phyloP scores from a whole-genome alignment of 768 basidiomycete genomes.

The Leccinum truebloodii region DNA sequence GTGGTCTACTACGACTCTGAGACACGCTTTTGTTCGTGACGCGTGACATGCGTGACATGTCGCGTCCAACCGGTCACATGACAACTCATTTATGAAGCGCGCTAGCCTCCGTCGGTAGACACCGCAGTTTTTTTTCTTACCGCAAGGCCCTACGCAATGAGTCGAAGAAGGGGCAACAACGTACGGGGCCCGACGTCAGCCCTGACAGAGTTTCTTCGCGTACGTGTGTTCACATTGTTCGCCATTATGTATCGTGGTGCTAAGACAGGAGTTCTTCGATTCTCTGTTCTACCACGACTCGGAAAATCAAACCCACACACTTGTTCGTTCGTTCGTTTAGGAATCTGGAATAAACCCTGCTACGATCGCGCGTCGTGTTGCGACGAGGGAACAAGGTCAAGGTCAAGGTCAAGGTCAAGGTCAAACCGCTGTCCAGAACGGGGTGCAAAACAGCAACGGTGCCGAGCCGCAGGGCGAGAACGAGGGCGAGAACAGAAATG shows the following conservation, averaged over 20 bases:
- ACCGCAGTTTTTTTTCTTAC: conserved; percentile 17
- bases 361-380: conserved; percentile 40
- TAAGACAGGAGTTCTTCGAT: not conserved
- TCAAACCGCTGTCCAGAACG: conserved; percentile 26
- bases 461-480: conserved; percentile 20
- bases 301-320: not conserved
- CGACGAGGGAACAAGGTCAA: conserved; percentile 31
- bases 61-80: not conserved
- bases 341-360: conserved; percentile 54
- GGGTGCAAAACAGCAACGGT: conserved; percentile 10
- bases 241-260: not conserved
- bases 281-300: conserved; percentile 21
- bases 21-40: not conserved
- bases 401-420: conserved; percentile 35
- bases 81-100: not conserved
- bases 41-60: not conserved
- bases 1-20: too few species aligned
- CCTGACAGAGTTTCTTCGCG: conserved; percentile 77
- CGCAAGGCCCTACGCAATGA: conserved; percentile 20
- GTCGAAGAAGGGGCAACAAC: conserved; percentile 45
- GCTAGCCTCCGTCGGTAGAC: not conserved
- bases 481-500: conserved; percentile 5
- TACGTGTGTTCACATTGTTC: conserved; percentile 32
- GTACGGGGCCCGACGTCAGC: conserved; percentile 84
- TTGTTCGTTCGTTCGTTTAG: conserved; percentile 23